phyloP scores from a whole-genome alignment of 2,329 filamentous ascomycete species.

The Diplodia seriata region DNA sequence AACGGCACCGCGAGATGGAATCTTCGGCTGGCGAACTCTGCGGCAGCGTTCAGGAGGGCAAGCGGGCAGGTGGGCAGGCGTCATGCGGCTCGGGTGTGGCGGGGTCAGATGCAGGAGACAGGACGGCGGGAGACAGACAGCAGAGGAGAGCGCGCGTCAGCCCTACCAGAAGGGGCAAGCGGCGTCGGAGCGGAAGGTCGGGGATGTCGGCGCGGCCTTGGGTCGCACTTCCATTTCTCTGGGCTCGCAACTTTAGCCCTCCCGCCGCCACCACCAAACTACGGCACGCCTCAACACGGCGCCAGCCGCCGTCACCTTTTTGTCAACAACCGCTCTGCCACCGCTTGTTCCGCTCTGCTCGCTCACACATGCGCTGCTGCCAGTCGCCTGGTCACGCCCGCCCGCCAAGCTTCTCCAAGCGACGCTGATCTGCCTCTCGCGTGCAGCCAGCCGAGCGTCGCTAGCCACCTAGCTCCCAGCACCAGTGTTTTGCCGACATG shows the following conservation, averaged over 20 bases:
- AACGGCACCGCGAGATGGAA: neutral
- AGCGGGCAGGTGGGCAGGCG: neutral
- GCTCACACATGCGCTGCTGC: neutral
- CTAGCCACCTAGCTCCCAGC: neutral
- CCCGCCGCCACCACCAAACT: neutral
- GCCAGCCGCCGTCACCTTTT: neutral
- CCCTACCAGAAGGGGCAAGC: neutral
- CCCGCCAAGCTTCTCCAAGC: slow-evolving; percentile 10
- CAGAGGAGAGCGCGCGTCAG: slow-evolving; percentile 4
- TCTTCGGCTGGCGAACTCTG: neutral
- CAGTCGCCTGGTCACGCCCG: neutral
- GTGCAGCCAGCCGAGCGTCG: slow-evolving; percentile 7
- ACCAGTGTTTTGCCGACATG: slow-evolving; percentile 8
- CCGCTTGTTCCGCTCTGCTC: neutral
- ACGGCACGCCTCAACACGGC: neutral
- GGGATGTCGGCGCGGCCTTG: neutral
- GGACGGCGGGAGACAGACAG: neutral
- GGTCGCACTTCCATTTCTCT: neutral
- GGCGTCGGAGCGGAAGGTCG: neutral
- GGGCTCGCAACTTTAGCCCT: slow-evolving; percentile 1
- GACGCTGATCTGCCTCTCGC: slow-evolving; percentile 2
- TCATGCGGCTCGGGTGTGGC: neutral
- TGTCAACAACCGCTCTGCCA: neutral
- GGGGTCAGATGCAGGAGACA: neutral
- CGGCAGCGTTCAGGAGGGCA: neutral